These are phyloP conservation scores for Raddia guianensis DNA, from an alignment of 176 grass and related monocot species.

Conservation along the genomic window DNA sequence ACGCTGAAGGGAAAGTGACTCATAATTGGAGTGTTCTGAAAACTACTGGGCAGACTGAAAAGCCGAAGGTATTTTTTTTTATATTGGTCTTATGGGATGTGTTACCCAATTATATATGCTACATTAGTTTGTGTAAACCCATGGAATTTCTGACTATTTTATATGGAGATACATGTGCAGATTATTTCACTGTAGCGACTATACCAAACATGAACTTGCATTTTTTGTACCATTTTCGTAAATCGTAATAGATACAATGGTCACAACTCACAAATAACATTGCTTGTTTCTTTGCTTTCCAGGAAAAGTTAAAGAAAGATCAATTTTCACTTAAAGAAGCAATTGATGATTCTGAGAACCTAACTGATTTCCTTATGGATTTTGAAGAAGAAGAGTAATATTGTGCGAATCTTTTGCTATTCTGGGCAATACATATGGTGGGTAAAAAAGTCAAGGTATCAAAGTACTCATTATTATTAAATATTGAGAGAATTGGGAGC, in stretches of 20 bases:
- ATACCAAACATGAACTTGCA: neutral
- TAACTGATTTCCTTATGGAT: conserved; percentile 87
- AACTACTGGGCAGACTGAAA: conserved; percentile 57
- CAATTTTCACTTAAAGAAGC: conserved; percentile 75
- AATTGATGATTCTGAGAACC: conserved; percentile 76
- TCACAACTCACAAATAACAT: conserved; percentile 2
- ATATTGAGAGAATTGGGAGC: neutral
- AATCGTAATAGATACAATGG: conserved; percentile 15
- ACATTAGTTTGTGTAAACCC: conserved; percentile 8
- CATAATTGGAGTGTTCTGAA: conserved; percentile 86
- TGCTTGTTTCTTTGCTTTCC: conserved; percentile 31
- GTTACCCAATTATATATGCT: neutral
- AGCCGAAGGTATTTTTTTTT: conserved; percentile 63
- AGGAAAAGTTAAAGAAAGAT: conserved; percentile 77
- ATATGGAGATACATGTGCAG: conserved; percentile 33
- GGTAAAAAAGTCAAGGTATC: conserved; percentile 25
- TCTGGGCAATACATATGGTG: conserved; percentile 28
- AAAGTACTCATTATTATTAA: conserved; percentile 8
- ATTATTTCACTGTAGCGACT: conserved; percentile 8
- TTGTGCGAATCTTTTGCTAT: conserved; percentile 11
- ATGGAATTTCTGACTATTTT: conserved; percentile 5
- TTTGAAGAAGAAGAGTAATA: conserved; percentile 72
- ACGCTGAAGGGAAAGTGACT: conserved; percentile 54
- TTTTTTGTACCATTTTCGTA: neutral
- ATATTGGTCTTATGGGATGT: conserved; percentile 18